Evolutionary conservation across 2,329 filamentous ascomycete genomes (phyloP), one percentile per base, ranked within the genome.

Genomic region (Fusarium palustre): DNA sequence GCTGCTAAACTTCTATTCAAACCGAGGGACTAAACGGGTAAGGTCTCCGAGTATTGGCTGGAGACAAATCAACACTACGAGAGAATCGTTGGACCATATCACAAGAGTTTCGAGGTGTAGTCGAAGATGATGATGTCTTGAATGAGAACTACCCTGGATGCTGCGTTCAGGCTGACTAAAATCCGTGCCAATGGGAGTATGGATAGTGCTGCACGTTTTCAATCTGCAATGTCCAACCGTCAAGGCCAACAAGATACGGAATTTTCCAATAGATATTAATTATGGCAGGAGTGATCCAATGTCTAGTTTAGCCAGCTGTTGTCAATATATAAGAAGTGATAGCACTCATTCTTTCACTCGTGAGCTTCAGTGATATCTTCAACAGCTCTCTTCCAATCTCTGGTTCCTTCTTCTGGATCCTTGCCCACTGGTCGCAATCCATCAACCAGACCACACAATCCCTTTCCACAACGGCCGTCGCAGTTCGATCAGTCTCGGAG

Each of bases 321-420:
- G 83, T 85, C 72, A 86, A 65, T 30, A 85, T 84, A 58, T 86
- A 85, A 47, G 82, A 84, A 9, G 88, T 91, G 73, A 91, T 90
- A 8, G 87, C 86, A 66, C 81, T 85, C 93, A 98, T 97, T 71
- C 96, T 86, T 85, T 99, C 96, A 59, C 91, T 97, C 42, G 95
- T 98, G 78, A 99, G 80, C 84, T 97, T 97, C 77, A 99, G 79
- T n/a, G 92, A 92, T 52, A 98, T 90, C 74, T 90, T 90, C 77
- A 99, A 79, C 75, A 99, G 76, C 81, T 99, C 96, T 74, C 88
- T 87, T 48, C 93, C 93, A 60, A 97, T 89, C 41, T 93, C 92
- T 1, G 89, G 87, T 72, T 97, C 87, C 57, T 90, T 84, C 63
- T 83, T 83, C 78, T 97, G 92, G 66, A 98, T 78, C 74, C 83